Conservation (phyloP, 1,139 yeast species). For the Sugiyamaella novakii region DNA sequence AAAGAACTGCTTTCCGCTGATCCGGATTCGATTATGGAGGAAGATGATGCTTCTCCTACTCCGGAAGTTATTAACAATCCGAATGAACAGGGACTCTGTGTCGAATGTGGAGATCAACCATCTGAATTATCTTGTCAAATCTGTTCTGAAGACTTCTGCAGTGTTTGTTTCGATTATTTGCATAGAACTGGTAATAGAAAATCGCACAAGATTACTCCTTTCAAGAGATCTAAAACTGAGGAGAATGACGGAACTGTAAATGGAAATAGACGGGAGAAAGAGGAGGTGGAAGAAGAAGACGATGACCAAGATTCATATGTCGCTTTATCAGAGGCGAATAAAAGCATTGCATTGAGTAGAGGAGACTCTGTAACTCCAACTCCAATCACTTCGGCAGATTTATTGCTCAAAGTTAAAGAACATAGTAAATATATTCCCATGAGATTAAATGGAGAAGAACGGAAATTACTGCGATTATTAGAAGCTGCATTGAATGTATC, state of each 20-base stretch:
- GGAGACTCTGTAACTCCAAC: conserved; percentile 26
- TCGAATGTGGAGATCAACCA: conserved; percentile 73
- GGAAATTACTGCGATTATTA: conserved; percentile 60
- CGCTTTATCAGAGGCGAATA: conserved; percentile 26
- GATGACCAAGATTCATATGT: conserved; percentile 25
- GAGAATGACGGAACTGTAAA: conserved; percentile 7
- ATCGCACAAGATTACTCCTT: conserved; percentile 34
- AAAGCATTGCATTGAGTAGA: conserved; percentile 33
- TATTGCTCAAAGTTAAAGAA: conserved; percentile 45
- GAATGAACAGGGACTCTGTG: conserved; percentile 48
- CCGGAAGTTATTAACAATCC: conserved; percentile 1
- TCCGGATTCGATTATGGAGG: conserved; percentile 37
- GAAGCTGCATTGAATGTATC: conserved; percentile 75
- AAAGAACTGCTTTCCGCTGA: conserved; percentile 37
- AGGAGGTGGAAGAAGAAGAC: conserved; percentile 28
- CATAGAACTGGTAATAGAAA: conserved; percentile 64
- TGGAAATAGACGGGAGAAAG: conserved; percentile 24
- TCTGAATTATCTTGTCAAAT: conserved; percentile 56
- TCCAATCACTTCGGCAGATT: conserved; percentile 28
- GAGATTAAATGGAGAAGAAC: conserved; percentile 63
- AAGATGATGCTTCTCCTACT: conserved; percentile 20
- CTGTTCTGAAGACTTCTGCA: conserved; percentile 67
- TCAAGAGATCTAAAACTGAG: conserved; percentile 30
- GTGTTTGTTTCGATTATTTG: conserved; percentile 63
- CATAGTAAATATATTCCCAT: conserved; percentile 63